These are phyloP conservation scores for Globisporangium recalcitrans DNA, from an alignment of 352 stramenopile genomes.

Conservation along the genomic window DNA sequence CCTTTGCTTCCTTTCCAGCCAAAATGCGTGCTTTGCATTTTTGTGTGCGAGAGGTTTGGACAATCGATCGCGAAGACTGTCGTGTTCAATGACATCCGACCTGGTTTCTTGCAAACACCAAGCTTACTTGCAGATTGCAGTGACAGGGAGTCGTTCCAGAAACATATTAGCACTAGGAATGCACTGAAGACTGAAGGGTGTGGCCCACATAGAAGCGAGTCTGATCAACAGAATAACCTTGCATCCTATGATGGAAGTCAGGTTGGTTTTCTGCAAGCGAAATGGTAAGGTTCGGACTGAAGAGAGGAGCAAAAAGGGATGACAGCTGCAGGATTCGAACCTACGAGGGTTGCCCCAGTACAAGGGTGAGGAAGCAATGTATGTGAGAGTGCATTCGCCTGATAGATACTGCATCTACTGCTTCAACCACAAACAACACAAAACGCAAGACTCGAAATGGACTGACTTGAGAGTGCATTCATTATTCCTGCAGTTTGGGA, in stretches of 20 bases:
- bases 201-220: background rate
- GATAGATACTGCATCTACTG: background rate
- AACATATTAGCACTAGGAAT: background rate
- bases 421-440: too few relatives aligned
- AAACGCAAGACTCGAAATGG: too few relatives aligned
- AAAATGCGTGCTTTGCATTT: slow-evolving; percentile 6
- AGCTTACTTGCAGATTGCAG: background rate
- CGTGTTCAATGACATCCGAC: background rate
- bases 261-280: too few relatives aligned
- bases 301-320: background rate
- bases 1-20: slow-evolving; percentile 6
- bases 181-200: too few relatives aligned
- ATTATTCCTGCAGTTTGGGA: too few relatives aligned
- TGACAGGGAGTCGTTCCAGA: background rate
- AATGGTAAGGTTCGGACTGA: too few relatives aligned
- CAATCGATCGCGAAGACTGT: background rate
- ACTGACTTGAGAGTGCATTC: too few relatives aligned
- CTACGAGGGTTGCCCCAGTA: background rate
- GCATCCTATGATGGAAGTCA: too few relatives aligned
- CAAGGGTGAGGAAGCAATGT: too few relatives aligned
- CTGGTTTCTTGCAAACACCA: background rate
- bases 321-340: background rate
- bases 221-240: too few relatives aligned
- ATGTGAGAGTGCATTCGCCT: too few relatives aligned
- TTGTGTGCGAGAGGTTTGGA: too few relatives aligned